Conservation (phyloP, 78 protist genomes). For the Protostelium mycophagum region DNA sequence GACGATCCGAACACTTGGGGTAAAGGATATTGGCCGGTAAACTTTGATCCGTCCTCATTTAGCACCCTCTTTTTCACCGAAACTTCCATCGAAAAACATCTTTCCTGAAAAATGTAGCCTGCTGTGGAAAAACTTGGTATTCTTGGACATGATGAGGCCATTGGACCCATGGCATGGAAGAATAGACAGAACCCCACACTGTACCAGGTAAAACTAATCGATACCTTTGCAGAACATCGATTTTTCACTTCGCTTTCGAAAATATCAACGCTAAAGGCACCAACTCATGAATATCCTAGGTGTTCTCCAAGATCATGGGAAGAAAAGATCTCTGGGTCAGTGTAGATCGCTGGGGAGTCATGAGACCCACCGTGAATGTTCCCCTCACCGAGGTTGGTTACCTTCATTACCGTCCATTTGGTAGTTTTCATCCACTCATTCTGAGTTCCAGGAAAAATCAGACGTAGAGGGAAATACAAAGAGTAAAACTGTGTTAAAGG, state of each 20-base stretch:
- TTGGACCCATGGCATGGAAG: slow-evolving; percentile 10
- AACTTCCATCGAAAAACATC: too few species aligned
- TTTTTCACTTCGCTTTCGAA: too few species aligned
- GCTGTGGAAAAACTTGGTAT: neutral
- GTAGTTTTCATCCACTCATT: too few species aligned
- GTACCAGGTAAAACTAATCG: too few species aligned
- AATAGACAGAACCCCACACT: slow-evolving; percentile 8
- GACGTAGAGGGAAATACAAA: neutral
- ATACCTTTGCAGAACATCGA: too few species aligned
- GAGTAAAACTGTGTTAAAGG: neutral
- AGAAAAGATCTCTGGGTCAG: neutral
- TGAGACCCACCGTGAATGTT: slow-evolving; percentile 9
- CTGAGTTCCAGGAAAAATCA: too few species aligned
- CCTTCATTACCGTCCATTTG: neutral
- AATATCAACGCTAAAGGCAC: too few species aligned
- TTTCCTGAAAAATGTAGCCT: neutral
- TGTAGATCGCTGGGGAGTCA: slow-evolving; percentile 6
- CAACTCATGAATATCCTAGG: too few species aligned
- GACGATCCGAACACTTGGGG: slow-evolving; percentile 5
- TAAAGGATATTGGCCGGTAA: neutral
- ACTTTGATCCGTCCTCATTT: too few species aligned
- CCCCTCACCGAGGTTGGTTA: neutral
- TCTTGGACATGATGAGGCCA: neutral
- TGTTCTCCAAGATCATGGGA: slow-evolving; percentile 8
- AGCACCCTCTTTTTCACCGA: neutral